phyloP scores from a whole-genome alignment of 441 rosid species.

The Adansonia madagascariensis region DNA sequence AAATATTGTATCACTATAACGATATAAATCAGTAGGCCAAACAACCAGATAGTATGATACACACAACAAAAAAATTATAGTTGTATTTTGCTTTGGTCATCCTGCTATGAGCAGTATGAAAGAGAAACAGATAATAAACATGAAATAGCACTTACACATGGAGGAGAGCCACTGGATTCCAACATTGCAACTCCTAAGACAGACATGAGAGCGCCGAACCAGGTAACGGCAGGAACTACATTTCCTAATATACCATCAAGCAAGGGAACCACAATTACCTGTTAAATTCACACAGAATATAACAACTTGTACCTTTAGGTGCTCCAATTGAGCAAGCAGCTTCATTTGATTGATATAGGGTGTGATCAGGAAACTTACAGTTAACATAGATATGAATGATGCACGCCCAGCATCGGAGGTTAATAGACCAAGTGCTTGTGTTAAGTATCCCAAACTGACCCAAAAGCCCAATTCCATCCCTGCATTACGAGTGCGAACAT shows the following conservation, averaged over 20 bases:
- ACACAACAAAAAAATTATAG: not conserved
- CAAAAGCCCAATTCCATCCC: slow-evolving; percentile 74
- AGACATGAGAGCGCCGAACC: slow-evolving; percentile 65
- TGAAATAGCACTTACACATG: slow-evolving; percentile 43
- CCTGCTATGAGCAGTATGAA: not conserved
- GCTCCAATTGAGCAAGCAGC: slow-evolving; percentile 6
- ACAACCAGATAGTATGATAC: not conserved
- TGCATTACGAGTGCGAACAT: slow-evolving; percentile 50
- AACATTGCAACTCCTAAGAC: slow-evolving; percentile 59
- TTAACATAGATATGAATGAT: slow-evolving; percentile 58
- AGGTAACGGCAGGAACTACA: slow-evolving; percentile 52
- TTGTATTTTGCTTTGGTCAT: not conserved
- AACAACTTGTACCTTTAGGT: slow-evolving; percentile 31
- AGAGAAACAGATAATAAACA: slow-evolving; percentile 5
- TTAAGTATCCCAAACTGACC: slow-evolving; percentile 63
- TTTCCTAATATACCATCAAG: slow-evolving; percentile 76
- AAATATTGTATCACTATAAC: not conserved
- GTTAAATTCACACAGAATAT: slow-evolving; percentile 31
- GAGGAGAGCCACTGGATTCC: slow-evolving; percentile 68
- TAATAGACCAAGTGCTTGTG: slow-evolving; percentile 57
- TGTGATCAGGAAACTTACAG: slow-evolving; percentile 45
- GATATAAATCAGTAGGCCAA: not conserved
- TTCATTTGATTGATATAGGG: slow-evolving; percentile 11
- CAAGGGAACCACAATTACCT: slow-evolving; percentile 72
- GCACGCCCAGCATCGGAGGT: slow-evolving; percentile 75